Conservation (phyloP, 495 filamentous ascomycete genomes). For the Penicillium alfredii region DNA sequence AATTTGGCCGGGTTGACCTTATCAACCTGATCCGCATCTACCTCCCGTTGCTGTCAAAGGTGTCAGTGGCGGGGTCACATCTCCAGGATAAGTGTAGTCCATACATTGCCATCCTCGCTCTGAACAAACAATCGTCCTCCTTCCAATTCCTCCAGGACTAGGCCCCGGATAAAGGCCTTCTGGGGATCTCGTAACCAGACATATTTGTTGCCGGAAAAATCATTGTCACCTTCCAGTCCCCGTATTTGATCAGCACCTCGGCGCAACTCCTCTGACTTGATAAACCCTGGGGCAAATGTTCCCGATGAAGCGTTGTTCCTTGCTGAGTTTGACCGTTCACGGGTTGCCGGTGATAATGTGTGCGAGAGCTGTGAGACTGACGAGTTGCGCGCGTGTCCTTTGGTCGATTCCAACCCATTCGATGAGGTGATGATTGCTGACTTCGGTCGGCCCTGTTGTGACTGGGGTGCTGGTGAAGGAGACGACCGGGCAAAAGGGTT, state of each 20-base stretch:
- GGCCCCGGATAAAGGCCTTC: constrained; percentile 83
- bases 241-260: constrained; percentile 61
- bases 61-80: constrained; percentile 8
- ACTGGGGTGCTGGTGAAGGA: constrained; percentile 46
- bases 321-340: constrained; percentile 56
- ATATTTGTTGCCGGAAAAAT: constrained; percentile 98
- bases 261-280: constrained; percentile 72
- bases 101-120: constrained; percentile 88
- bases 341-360: constrained; percentile 18
- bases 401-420: constrained; percentile 29
- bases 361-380: constrained; percentile 45
- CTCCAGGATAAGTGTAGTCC: constrained; percentile 12
- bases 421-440: constrained; percentile 63
- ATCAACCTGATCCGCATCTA: constrained; percentile 80
- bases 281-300: constrained; percentile 94
- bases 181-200: constrained; percentile 90
- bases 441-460: constrained; percentile 54
- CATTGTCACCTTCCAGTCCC: constrained; percentile 87
- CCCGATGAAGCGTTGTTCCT: constrained; percentile 51
- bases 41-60: constrained; percentile 67
- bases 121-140: constrained; percentile 70
- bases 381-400: constrained; percentile 50
- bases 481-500: constrained; percentile 69
- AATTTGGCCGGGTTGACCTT: constrained; percentile 99
- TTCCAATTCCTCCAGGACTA: constrained; percentile 76